Conservation (phyloP, 768 basidiomycete species). For the Mycena epipterygia region DNA sequence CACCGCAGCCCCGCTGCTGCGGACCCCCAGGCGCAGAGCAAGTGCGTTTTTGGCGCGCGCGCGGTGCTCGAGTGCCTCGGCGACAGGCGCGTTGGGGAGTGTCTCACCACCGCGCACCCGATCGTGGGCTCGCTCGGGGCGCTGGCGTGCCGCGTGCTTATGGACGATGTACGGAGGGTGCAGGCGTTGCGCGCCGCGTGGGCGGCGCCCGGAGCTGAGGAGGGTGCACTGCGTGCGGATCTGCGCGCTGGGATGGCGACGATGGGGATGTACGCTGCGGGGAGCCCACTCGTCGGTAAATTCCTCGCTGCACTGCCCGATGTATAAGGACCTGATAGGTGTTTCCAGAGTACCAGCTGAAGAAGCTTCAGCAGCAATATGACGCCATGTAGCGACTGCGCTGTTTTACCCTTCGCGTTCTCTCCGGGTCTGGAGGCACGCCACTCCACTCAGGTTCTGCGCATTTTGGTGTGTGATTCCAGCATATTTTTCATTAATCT, state of each 20-base stretch:
- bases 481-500: no score
- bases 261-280: conserved; percentile 18
- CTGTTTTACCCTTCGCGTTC: no score
- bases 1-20: conserved; percentile 4
- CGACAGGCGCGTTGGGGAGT: conserved; percentile 4
- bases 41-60: conserved; percentile 28
- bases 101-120: conserved; percentile 21
- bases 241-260: conserved; percentile 11
- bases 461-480: no score
- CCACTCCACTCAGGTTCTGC: no score
- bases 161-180: conserved; percentile 1
- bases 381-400: not conserved
- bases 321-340: not conserved
- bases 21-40: not conserved
- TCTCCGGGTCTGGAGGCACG: no score
- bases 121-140: conserved; percentile 25
- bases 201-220: conserved; percentile 6
- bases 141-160: conserved; percentile 5
- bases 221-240: not conserved
- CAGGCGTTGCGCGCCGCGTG: not conserved
- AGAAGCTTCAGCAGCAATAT: not conserved
- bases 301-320: no score
- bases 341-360: not conserved
- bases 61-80: conserved; percentile 23
- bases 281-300: conserved; percentile 22